Conservation (phyloP, 148 eudicot genomes). For the Rhododendron simsii region DNA sequence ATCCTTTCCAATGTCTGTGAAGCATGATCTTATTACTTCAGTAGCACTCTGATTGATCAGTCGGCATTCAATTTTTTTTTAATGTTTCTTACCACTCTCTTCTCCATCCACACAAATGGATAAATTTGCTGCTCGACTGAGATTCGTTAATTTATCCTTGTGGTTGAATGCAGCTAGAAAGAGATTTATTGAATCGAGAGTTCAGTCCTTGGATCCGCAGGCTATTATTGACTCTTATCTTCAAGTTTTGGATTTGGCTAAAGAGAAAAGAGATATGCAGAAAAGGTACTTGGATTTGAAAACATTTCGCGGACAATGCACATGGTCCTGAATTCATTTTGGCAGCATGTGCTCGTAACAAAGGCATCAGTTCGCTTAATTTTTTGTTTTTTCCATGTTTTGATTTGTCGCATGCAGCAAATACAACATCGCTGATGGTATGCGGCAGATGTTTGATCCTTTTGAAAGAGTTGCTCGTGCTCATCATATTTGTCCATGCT, state of each 20-base stretch:
- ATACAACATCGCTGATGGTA: slow-evolving; percentile 51
- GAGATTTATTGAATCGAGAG: slow-evolving; percentile 66
- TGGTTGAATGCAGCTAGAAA: slow-evolving; percentile 57
- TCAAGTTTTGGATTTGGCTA: slow-evolving; percentile 47
- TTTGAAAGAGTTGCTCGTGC: slow-evolving; percentile 67
- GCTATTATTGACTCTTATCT: slow-evolving; percentile 55
- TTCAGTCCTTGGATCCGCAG: slow-evolving; percentile 62
- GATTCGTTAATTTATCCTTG: slow-evolving; percentile 3
- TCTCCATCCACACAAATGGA: neutral
- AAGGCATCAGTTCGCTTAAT: neutral
- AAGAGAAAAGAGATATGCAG: slow-evolving; percentile 52
- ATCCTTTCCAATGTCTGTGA: neutral
- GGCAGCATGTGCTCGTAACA: neutral
- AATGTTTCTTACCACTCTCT: neutral
- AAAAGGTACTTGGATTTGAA: slow-evolving; percentile 51
- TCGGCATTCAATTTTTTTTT: neutral
- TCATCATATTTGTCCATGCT: slow-evolving; percentile 76
- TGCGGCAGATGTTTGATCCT: slow-evolving; percentile 63
- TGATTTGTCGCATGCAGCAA: slow-evolving; percentile 30
- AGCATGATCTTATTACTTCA: neutral
- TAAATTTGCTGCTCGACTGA: neutral
- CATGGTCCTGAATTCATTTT: neutral
- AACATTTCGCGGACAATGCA: neutral
- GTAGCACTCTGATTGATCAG: neutral
- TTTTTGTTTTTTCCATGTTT: neutral